phyloP scores from a whole-genome alignment of 2,329 filamentous ascomycete genomes.

The Aspergillus phoenicis region DNA sequence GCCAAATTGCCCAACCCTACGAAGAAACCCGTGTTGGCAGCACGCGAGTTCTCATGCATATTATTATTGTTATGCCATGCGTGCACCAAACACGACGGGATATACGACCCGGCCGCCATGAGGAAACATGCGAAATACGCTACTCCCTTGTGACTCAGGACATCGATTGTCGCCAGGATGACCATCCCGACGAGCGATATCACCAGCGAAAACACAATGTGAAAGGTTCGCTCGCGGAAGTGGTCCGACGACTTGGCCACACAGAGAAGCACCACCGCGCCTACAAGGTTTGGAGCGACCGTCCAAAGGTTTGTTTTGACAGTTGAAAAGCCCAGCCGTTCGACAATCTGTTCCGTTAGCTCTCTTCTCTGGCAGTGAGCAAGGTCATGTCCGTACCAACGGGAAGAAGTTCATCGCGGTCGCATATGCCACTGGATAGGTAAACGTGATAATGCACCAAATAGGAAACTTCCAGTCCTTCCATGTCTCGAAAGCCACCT shows the following conservation, averaged over 20 bases:
- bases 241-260: slow-evolving; percentile 51
- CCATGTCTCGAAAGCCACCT: slow-evolving; percentile 49
- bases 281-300: slow-evolving; percentile 53
- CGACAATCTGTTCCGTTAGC: slow-evolving; percentile 38
- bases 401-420: slow-evolving; percentile 53
- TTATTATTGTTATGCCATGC: slow-evolving; percentile 59
- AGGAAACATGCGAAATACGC: slow-evolving; percentile 57
- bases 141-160: slow-evolving; percentile 44
- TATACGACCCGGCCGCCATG: slow-evolving; percentile 48
- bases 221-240: slow-evolving; percentile 50
- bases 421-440: slow-evolving; percentile 53
- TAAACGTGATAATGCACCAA: slow-evolving; percentile 52
- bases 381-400: slow-evolving; percentile 26
- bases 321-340: slow-evolving; percentile 47
- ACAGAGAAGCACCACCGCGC: slow-evolving; percentile 49
- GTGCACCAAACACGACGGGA: slow-evolving; percentile 52
- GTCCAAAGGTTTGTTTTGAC: slow-evolving; percentile 55
- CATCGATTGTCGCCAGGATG: slow-evolving; percentile 49
- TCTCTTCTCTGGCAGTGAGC: not conserved
- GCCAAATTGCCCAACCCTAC: slow-evolving; percentile 55
- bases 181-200: slow-evolving; percentile 50
- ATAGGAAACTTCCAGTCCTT: slow-evolving; percentile 46
- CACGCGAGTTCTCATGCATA: slow-evolving; percentile 52
- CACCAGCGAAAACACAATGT: slow-evolving; percentile 46
- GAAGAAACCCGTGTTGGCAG: slow-evolving; percentile 52